Evolutionary conservation across 2,329 filamentous ascomycete genomes (phyloP).

Genomic region (Botrytis byssoidea): DNA sequence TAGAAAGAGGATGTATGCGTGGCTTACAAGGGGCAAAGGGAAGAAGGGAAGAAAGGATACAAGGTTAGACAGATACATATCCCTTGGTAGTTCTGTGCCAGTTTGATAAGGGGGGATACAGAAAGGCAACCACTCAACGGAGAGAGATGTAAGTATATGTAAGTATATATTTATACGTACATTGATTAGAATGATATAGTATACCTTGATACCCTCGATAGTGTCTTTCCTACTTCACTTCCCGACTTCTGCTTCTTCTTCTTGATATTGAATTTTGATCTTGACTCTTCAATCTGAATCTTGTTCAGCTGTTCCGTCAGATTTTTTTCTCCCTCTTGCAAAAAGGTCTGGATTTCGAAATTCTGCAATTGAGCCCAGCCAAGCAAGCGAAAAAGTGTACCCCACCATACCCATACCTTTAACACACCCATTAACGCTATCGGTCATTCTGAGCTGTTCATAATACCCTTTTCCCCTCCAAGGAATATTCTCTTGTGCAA

Average conservation of each 20-base stretch:
- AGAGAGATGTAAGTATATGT: neutral
- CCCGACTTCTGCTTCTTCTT: neutral
- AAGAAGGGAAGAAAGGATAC: neutral
- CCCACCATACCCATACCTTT: slow-evolving; percentile 10
- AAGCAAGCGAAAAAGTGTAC: slow-evolving; percentile 9
- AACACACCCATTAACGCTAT: slow-evolving; percentile 7
- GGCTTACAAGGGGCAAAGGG: neutral
- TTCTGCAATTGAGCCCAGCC: neutral
- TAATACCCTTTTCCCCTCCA: neutral
- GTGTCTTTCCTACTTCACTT: neutral
- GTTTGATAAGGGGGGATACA: neutral
- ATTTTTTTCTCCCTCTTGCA: neutral
- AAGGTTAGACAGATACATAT: neutral
- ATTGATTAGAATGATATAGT: neutral
- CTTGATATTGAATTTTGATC: neutral
- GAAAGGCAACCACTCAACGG: neutral
- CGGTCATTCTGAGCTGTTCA: slow-evolving; percentile 12
- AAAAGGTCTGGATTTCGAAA: slow-evolving; percentile 6
- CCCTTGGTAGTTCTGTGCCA: neutral
- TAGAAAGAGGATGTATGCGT: neutral
- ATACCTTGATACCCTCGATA: neutral
- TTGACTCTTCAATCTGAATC: neutral
- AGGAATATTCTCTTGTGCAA: slow-evolving; percentile 5
- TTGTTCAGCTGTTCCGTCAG: slow-evolving; percentile 1
- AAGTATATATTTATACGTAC: neutral